Conservation (phyloP, 306 rosid species). For the Trifolium pratense region DNA sequence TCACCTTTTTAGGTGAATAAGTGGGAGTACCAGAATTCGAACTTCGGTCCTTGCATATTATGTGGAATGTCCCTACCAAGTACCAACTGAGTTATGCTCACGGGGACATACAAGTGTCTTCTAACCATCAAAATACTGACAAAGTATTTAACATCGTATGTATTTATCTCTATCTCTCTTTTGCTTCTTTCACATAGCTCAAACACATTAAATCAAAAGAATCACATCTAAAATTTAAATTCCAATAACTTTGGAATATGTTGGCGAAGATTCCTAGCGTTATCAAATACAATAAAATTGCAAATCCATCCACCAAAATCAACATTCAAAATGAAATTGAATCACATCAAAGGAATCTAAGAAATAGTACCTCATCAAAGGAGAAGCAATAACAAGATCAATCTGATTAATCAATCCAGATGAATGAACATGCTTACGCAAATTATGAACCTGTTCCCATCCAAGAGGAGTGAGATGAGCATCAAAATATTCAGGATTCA, state of each 20-base stretch:
- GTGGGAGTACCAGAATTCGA: too few species aligned
- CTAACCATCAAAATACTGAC: too few species aligned
- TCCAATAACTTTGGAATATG: slow-evolving; percentile 8
- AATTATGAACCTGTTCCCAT: slow-evolving; percentile 69
- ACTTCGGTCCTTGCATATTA: too few species aligned
- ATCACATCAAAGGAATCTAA: neutral
- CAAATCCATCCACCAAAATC: slow-evolving; percentile 4
- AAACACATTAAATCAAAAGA: too few species aligned
- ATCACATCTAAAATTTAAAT: neutral
- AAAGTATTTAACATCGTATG: too few species aligned
- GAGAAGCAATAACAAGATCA: slow-evolving; percentile 55
- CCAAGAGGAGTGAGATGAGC: slow-evolving; percentile 88
- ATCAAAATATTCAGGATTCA: slow-evolving; percentile 71
- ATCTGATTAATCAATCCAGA: slow-evolving; percentile 47
- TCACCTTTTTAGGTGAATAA: too few species aligned
- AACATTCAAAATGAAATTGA: slow-evolving; percentile 30
- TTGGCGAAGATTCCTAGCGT: neutral
- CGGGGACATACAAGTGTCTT: too few species aligned
- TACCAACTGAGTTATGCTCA: too few species aligned
- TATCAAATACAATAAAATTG: neutral
- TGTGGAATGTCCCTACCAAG: too few species aligned
- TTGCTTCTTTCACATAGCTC: too few species aligned
- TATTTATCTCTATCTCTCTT: too few species aligned
- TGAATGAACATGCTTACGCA: slow-evolving; percentile 50
- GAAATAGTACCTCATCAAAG: slow-evolving; percentile 43